phyloP scores from a whole-genome alignment of 441 rosid genomes.

The Jatropha multifida region DNA sequence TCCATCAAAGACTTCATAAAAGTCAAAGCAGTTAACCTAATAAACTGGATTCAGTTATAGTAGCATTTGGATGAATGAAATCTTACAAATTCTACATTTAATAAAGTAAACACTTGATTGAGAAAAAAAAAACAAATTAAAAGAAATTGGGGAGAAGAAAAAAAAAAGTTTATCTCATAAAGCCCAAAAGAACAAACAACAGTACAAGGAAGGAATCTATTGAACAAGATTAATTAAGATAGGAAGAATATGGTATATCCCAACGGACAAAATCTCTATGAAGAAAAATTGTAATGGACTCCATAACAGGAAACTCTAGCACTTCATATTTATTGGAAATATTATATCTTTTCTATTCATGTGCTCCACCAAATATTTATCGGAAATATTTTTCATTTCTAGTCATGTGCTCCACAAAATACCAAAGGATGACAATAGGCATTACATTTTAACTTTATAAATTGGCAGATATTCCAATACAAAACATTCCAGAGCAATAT shows the following conservation, averaged over 20 bases:
- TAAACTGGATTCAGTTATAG: not conserved
- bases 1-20: conserved; percentile 5
- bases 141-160: not conserved
- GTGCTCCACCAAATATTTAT: not conserved
- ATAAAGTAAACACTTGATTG: not conserved
- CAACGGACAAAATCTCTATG: no score
- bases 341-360: not conserved
- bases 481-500: not conserved
- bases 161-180: not conserved
- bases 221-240: no score
- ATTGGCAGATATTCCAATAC: not conserved
- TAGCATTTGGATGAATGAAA: not conserved
- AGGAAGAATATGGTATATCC: no score
- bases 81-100: not conserved
- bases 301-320: no score
- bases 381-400: not conserved
- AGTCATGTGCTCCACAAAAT: not conserved
- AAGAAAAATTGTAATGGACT: no score
- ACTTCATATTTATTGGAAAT: no score
- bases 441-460: not conserved
- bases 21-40: not conserved
- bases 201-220: not conserved
- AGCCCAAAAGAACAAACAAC: not conserved
- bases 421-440: not conserved
- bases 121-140: not conserved